Evolutionary conservation across 2,329 filamentous ascomycete genomes (phyloP).

Genomic region (Eutypa lata): DNA sequence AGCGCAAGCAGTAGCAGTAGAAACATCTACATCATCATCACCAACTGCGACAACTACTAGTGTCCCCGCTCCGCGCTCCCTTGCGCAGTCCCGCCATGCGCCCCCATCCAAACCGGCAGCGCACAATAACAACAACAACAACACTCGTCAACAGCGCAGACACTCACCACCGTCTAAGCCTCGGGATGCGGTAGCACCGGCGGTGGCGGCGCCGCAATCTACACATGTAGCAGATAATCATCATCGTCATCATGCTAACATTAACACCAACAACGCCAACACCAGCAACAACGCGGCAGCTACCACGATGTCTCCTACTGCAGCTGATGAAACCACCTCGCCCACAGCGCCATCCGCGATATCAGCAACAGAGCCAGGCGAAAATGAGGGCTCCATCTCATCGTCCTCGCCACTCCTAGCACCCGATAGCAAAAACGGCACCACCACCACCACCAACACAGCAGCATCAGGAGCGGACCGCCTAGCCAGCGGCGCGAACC

Average conservation of each 20-base stretch:
- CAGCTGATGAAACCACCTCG: constrained; percentile 2
- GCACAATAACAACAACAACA: too few species aligned
- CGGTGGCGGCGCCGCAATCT: background rate
- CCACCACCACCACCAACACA: constrained; percentile 4
- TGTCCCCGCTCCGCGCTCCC: constrained; percentile 17
- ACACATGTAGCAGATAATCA: too few species aligned
- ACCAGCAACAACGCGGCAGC: constrained; percentile 2
- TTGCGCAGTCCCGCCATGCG: constrained; percentile 34
- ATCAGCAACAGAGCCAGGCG: background rate
- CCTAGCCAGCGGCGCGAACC: constrained; percentile 53
- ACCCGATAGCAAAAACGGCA: background rate
- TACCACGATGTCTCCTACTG: too few species aligned
- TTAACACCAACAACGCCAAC: constrained; percentile 3
- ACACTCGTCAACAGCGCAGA: constrained; percentile 17
- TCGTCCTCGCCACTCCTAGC: constrained; percentile 12
- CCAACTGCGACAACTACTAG: constrained; percentile 7
- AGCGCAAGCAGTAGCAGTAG: constrained; percentile 7
- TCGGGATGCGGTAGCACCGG: too few species aligned
- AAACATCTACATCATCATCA: constrained; percentile 9
- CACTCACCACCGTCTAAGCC: constrained; percentile 16
- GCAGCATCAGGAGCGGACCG: constrained; percentile 35
- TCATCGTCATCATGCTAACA: constrained; percentile 6
- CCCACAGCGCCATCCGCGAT: constrained; percentile 2
- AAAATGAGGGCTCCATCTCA: background rate
- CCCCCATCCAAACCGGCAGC: constrained; percentile 12